A percentile compares a stretch with the other conserved stretches of the same genome.
Evolutionary conservation across 805 yeast genomes (phyloP).

Genomic region (Yarrowia bubula): DNA sequence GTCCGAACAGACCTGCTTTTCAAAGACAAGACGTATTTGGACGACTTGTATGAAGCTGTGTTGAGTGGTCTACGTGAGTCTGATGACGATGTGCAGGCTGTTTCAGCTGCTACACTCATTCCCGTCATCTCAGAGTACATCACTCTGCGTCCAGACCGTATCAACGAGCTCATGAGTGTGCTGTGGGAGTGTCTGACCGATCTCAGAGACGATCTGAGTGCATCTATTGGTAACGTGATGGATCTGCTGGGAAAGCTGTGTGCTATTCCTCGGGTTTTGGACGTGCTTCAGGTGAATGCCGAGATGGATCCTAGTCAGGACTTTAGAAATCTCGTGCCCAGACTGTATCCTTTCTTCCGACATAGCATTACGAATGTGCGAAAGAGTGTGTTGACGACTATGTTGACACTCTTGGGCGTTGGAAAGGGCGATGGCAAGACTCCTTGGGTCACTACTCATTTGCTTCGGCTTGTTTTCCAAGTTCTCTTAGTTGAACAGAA

Average conservation of each 20-base stretch:
- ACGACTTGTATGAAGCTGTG: constrained; percentile 77
- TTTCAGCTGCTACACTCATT: constrained; percentile 86
- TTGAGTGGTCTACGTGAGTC: constrained; percentile 74
- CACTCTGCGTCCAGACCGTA: constrained; percentile 50
- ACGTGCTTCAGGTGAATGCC: constrained; percentile 65
- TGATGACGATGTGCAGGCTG: constrained; percentile 96
- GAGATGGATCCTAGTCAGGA: constrained; percentile 49
- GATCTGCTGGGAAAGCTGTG: constrained; percentile 86
- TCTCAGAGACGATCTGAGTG: constrained; percentile 86
- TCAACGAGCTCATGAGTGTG: constrained; percentile 54
- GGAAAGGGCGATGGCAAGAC: constrained; percentile 43
- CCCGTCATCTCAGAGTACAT: constrained; percentile 91
- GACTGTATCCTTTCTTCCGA: constrained; percentile 85
- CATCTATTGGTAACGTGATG: constrained; percentile 95
- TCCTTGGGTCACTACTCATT: constrained; percentile 75
- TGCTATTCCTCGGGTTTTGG: constrained; percentile 72
- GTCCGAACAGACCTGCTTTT: constrained; percentile 78
- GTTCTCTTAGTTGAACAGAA: constrained; percentile 89
- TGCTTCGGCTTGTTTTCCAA: constrained; percentile 76
- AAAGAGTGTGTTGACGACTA: constrained; percentile 77
- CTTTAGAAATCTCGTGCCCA: constrained; percentile 78
- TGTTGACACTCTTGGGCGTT: constrained; percentile 65
- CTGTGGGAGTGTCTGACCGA: constrained; percentile 90
- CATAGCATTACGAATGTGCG: constrained; percentile 92
- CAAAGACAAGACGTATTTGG: constrained; percentile 53